These are phyloP conservation scores for Talaromyces marneffei DNA, from an alignment of 2,329 filamentous ascomycete species.

Conservation along the genomic window DNA sequence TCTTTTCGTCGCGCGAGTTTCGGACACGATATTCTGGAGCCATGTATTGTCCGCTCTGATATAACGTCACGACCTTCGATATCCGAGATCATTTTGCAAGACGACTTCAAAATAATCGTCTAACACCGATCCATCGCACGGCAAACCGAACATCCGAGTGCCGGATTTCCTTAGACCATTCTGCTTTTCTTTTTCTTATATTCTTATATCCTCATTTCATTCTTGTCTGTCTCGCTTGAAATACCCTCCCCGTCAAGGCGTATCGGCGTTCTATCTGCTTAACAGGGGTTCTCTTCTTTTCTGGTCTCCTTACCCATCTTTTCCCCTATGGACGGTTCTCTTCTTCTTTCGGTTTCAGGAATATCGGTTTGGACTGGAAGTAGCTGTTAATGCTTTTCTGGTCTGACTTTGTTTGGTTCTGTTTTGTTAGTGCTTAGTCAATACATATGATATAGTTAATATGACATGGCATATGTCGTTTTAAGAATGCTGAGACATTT, in stretches of 20 bases:
- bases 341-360: not conserved
- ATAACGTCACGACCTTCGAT: not conserved
- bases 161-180: not conserved
- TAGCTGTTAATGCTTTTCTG: not conserved
- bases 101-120: not conserved
- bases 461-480: too few relatives aligned
- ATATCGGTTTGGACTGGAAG: not conserved
- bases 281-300: not conserved
- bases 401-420: not conserved
- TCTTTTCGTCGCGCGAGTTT: not conserved
- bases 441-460: not conserved
- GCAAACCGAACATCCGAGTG: not conserved
- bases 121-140: not conserved
- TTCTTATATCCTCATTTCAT: not conserved
- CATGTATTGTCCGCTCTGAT: not conserved
- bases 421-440: not conserved
- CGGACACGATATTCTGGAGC: not conserved
- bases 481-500: not conserved
- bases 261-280: not conserved
- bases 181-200: not conserved
- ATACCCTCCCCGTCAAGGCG: constrained; percentile 8
- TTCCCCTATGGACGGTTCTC: not conserved
- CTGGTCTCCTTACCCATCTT: not conserved
- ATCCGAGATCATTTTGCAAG: too few relatives aligned
- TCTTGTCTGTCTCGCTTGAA: constrained; percentile 1